phyloP scores from a whole-genome alignment of 73 alveolate species.

The Urostyla sp. region DNA sequence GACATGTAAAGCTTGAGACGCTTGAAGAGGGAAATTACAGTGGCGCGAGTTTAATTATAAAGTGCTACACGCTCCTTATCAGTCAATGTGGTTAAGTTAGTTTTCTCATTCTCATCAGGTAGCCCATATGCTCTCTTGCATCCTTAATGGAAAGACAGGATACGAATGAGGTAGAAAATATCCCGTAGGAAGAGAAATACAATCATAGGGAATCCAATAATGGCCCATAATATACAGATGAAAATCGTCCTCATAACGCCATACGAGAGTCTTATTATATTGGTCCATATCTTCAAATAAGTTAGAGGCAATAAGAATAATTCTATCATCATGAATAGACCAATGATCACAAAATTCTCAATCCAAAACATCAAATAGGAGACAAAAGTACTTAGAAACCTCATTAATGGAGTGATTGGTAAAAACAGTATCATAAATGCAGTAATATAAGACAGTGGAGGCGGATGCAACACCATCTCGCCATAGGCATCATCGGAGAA shows the following conservation, averaged over 20 bases:
- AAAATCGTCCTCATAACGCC: conserved; percentile 16
- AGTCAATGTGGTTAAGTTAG: too few relatives aligned
- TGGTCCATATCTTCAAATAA: conserved; percentile 42
- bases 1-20: conserved; percentile 5
- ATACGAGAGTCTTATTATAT: conserved; percentile 20
- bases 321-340: conserved; percentile 34
- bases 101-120: not conserved
- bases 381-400: conserved; percentile 6
- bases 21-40: conserved; percentile 1
- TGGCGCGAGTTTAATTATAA: conserved; percentile 28
- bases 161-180: conserved; percentile 27
- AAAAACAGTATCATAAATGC: conserved; percentile 54
- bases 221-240: conserved; percentile 31
- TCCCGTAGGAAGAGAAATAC: conserved; percentile 37
- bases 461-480: conserved; percentile 69
- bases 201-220: conserved; percentile 44
- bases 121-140: not conserved
- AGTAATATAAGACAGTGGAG: conserved; percentile 61
- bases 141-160: conserved; percentile 50
- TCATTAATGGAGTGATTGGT: not conserved
- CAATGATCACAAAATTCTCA: conserved; percentile 56
- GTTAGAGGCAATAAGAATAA: conserved; percentile 41
- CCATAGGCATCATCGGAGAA: conserved; percentile 35
- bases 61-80: too few relatives aligned
- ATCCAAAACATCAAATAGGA: conserved; percentile 66